Evolutionary conservation across 2,329 filamentous ascomycete species (phyloP), one percentile per base, ranked within the genome.

Genomic region (Penicillium sp.): DNA sequence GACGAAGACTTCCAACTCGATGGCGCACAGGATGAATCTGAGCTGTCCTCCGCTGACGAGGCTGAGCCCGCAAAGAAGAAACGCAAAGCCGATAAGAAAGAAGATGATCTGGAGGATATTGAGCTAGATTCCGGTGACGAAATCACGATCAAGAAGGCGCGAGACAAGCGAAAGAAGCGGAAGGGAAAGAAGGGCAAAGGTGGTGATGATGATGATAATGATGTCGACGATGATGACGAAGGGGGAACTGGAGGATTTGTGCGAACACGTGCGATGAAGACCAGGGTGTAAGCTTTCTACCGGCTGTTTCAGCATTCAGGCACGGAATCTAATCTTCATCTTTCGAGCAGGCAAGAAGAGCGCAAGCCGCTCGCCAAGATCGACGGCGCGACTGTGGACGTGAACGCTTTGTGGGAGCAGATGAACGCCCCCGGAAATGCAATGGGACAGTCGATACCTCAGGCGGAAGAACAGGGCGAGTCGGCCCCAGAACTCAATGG

Each of bases 101-200:
- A 47, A 29, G 56, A 54, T 20, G 53, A 49, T 4, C 56, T 55
- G 3, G 61, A 66, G n/a, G 69, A 69, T 5, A 29, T 42, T 9
- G 77, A 75, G 30, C 65, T 83, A 3, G 78, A 82, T 51, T 83
- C 81, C 7, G 81, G 81, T 3, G 81, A 84, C 58, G 81, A 84
- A 59, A 76, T 70, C 7, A 83, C 78, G n/a, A 82, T 84, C 34
- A 70, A 69, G 48, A 80, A 78, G 54, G 75, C 73, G 13, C 75
- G 73, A 50, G 66, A 69, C 44, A 75, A 65, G 58, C 68, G 65
- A 49, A 79, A 74, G 57, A 67, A 67, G 33, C 73, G 71, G 60
- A 72, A 70, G 46, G 63, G 64, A 34, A 68, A 65, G 43, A 70
- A 65, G 45, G 46, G 52, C 40, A 67, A 64, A 15, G 63, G 68